Conservation (phyloP, 164 flowering plant genomes). For the Warburgia ugandensis region DNA sequence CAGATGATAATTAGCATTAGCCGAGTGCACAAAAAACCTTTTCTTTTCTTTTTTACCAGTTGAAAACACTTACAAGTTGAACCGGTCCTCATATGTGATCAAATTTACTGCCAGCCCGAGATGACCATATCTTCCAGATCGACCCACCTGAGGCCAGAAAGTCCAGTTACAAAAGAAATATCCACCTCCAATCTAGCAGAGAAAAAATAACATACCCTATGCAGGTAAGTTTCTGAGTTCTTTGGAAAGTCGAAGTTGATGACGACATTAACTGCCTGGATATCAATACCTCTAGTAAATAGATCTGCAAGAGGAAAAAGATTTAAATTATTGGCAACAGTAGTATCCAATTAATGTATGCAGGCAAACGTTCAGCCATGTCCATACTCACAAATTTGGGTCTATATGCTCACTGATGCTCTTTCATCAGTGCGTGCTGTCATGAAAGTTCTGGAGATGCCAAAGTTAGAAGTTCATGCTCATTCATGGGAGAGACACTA, state of each 20-base stretch:
- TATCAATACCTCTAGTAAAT: slow-evolving; percentile 96
- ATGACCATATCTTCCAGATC: slow-evolving; percentile 99
- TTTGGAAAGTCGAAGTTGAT: slow-evolving; percentile 97
- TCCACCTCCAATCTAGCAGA: neutral
- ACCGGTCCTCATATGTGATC: slow-evolving; percentile 97
- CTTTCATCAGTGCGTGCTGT: too few species aligned
- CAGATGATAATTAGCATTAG: too few species aligned
- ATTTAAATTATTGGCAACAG: too few species aligned
- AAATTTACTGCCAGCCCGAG: slow-evolving; percentile 96
- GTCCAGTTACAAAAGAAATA: neutral
- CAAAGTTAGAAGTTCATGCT: too few species aligned
- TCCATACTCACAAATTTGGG: too few species aligned
- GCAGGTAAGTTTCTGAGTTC: slow-evolving; percentile 91
- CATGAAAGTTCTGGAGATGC: too few species aligned
- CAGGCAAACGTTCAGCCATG: too few species aligned
- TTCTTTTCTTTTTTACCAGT: neutral
- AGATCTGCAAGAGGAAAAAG: slow-evolving; percentile 46
- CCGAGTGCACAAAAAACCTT: too few species aligned
- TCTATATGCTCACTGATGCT: too few species aligned
- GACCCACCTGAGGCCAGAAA: slow-evolving; percentile 64
- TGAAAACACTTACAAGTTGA: slow-evolving; percentile 62
- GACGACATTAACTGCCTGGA: slow-evolving; percentile 99
- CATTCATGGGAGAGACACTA: too few species aligned
- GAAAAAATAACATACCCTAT: slow-evolving; percentile 54
- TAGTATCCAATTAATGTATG: too few species aligned